These are phyloP conservation scores for Phytophthora cactorum DNA, from an alignment of 352 stramenopile species.

Conservation along the genomic window DNA sequence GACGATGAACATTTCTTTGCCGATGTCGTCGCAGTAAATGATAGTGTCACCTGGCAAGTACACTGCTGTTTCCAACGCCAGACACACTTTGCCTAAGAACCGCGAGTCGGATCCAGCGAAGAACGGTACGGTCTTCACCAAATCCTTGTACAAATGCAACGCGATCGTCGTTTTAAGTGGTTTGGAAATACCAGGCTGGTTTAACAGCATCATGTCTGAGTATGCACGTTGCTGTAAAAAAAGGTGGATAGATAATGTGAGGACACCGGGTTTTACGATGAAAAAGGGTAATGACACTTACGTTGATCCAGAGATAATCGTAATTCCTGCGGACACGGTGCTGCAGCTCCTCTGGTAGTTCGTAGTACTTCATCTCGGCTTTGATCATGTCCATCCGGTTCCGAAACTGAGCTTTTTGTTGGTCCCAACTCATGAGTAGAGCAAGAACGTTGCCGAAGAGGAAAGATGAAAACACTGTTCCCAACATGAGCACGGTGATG, in stretches of 20 bases:
- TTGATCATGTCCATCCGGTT: conserved; percentile 90
- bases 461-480: conserved; percentile 70
- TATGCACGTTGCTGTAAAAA: conserved; percentile 75
- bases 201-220: conserved; percentile 86
- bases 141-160: conserved; percentile 81
- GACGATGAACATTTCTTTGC: conserved; percentile 90
- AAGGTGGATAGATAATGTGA: neutral
- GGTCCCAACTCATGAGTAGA: conserved; percentile 82
- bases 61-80: conserved; percentile 77
- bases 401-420: conserved; percentile 78
- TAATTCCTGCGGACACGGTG: conserved; percentile 82
- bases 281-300: conserved; percentile 26
- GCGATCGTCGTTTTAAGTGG: conserved; percentile 78
- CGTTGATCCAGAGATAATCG: conserved; percentile 88
- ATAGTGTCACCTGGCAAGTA: conserved; percentile 82
- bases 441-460: conserved; percentile 85
- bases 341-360: conserved; percentile 74
- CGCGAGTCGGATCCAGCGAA: conserved; percentile 76
- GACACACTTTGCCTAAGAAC: conserved; percentile 82
- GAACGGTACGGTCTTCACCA: conserved; percentile 81
- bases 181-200: conserved; percentile 82
- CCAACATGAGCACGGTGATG: conserved; percentile 73
- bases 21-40: conserved; percentile 84
- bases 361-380: conserved; percentile 84
- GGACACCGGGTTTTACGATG: neutral